Conservation (phyloP, 2,329 filamentous ascomycete species). For the Alternaria infectoria region DNA sequence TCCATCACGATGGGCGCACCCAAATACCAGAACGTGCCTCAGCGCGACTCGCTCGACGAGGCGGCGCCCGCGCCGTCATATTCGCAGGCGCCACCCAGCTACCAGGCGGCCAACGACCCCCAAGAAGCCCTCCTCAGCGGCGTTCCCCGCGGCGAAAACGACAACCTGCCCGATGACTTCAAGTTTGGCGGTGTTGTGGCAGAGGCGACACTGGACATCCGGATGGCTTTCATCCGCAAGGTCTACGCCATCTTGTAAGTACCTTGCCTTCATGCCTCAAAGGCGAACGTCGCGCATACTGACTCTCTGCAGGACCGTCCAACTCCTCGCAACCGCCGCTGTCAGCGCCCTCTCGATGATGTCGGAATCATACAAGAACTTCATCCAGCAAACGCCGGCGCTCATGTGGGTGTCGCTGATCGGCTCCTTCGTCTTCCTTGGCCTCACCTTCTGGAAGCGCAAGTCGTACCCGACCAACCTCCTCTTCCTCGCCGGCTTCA, state of each 20-base stretch:
- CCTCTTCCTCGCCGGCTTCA: slow-evolving; percentile 89
- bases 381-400: slow-evolving; percentile 85
- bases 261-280: neutral
- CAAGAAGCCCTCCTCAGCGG: slow-evolving; percentile 68
- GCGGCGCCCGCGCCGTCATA: slow-evolving; percentile 53
- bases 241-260: slow-evolving; percentile 90
- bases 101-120: slow-evolving; percentile 67
- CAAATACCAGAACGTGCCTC: slow-evolving; percentile 83
- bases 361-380: slow-evolving; percentile 76
- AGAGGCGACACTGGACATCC: slow-evolving; percentile 92
- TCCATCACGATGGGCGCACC: slow-evolving; percentile 69
- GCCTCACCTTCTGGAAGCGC: slow-evolving; percentile 50
- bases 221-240: slow-evolving; percentile 96
- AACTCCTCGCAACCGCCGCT: slow-evolving; percentile 82
- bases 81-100: slow-evolving; percentile 82
- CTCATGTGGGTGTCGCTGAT: slow-evolving; percentile 83
- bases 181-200: slow-evolving; percentile 95
- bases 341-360: slow-evolving; percentile 88
- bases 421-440: slow-evolving; percentile 45
- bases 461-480: slow-evolving; percentile 89
- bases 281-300: slow-evolving; percentile 8
- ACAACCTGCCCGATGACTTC: slow-evolving; percentile 96
- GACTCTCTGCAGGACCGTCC: slow-evolving; percentile 68
- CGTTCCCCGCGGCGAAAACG: slow-evolving; percentile 75
- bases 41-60: slow-evolving; percentile 85